A percentile compares a stretch with the other conserved stretches of the same genome.
Conservation (phyloP, 2,329 filamentous ascomycete species). For the Pseudogymnoascus sp. region DNA sequence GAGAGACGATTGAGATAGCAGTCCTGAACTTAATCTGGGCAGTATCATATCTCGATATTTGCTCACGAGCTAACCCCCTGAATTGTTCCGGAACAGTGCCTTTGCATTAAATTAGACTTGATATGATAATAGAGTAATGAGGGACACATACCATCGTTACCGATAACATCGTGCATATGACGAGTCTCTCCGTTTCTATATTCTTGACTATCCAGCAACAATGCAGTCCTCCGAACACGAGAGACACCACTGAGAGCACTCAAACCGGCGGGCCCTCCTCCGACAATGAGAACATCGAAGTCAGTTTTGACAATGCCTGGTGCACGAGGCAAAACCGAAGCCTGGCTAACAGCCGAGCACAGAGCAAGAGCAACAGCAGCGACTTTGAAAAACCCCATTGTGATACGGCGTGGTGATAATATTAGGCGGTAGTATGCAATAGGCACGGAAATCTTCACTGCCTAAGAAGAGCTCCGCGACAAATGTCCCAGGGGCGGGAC, state of each 20-base stretch:
- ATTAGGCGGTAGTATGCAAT: background rate
- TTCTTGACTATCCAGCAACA: slow-evolving; percentile 36
- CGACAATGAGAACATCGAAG: slow-evolving; percentile 33
- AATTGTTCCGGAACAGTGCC: slow-evolving; percentile 29
- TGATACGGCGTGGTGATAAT: background rate
- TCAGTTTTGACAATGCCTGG: background rate
- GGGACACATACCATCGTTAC: slow-evolving; percentile 26
- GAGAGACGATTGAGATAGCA: slow-evolving; percentile 34
- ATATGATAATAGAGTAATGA: background rate
- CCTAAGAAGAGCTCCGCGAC: background rate
- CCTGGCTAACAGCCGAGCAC: slow-evolving; percentile 3
- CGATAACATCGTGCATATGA: slow-evolving; percentile 41
- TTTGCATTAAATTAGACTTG: slow-evolving; percentile 16
- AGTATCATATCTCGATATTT: slow-evolving; percentile 46
- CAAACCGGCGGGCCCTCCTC: slow-evolving; percentile 39
- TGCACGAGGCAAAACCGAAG: background rate
- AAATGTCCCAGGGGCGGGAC: background rate
- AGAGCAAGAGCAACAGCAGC: background rate
- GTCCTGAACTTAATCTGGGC: slow-evolving; percentile 46
- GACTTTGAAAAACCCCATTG: slow-evolving; percentile 5
- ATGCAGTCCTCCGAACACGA: slow-evolving; percentile 31
- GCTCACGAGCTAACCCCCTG: slow-evolving; percentile 31
- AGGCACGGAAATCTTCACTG: background rate
- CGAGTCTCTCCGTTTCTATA: slow-evolving; percentile 37
- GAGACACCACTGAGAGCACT: slow-evolving; percentile 33